A percentile compares a stretch with the other conserved stretches of the same genome.
Evolutionary conservation across 2,329 filamentous ascomycete species (phyloP).

Genomic region (Drechslerella dactyloides): DNA sequence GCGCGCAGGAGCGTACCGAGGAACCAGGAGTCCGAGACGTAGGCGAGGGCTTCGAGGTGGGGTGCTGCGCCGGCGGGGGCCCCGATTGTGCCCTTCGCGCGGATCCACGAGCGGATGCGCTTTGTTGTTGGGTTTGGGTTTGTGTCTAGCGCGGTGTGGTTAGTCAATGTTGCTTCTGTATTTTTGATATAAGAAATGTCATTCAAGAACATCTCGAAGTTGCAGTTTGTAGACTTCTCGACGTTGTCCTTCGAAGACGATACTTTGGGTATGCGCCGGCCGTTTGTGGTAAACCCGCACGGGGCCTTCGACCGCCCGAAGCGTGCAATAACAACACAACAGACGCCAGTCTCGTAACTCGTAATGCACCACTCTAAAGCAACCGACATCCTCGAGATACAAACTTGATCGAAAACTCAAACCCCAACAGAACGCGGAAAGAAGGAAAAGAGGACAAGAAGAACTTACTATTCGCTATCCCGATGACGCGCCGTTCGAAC

Average conservation of each 20-base stretch:
- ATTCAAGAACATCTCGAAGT: too few species aligned
- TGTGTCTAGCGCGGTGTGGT: slow-evolving; percentile 12
- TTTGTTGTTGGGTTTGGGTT: slow-evolving; percentile 66
- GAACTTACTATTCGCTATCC: slow-evolving; percentile 64
- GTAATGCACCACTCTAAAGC: too few species aligned
- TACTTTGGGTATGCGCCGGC: too few species aligned
- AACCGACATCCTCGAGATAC: too few species aligned
- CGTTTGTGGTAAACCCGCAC: too few species aligned
- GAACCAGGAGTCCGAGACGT: slow-evolving; percentile 92
- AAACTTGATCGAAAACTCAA: too few species aligned
- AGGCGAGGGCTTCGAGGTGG: slow-evolving; percentile 85
- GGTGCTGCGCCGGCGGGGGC: slow-evolving; percentile 75
- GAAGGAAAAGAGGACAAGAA: neutral
- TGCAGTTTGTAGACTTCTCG: too few species aligned
- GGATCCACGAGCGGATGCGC: slow-evolving; percentile 75
- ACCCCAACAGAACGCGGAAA: neutral
- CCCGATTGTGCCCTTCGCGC: slow-evolving; percentile 75
- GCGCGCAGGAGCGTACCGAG: slow-evolving; percentile 81
- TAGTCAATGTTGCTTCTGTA: neutral
- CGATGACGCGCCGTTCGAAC: slow-evolving; percentile 66
- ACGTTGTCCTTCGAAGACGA: too few species aligned
- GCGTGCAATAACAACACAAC: too few species aligned
- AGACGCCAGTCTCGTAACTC: too few species aligned
- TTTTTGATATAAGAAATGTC: too few species aligned
- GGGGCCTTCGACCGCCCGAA: too few species aligned